These are phyloP conservation scores for Nidularia pulvinata DNA, from an alignment of 768 basidiomycete species.

Conservation along the genomic window DNA sequence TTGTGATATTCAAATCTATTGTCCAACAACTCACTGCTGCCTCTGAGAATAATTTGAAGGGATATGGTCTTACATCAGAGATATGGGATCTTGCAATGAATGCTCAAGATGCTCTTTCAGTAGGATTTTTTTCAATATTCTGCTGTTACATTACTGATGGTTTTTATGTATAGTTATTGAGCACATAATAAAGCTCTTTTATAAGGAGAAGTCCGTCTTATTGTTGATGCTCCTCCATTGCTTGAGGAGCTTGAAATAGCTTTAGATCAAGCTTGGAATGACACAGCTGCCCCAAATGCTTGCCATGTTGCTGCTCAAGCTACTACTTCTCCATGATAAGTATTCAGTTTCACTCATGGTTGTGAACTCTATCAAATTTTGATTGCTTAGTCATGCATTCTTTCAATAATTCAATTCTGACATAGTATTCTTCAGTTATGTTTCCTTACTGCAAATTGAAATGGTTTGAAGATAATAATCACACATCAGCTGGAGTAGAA, in stretches of 20 bases:
- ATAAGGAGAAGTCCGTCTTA: constrained; percentile 10
- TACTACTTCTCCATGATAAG: background rate
- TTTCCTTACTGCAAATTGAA: constrained; percentile 14
- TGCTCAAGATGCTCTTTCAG: constrained; percentile 15
- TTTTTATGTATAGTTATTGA: constrained; percentile 13
- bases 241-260: constrained; percentile 9
- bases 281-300: background rate
- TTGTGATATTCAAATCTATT: constrained; percentile 11
- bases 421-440: constrained; percentile 15
- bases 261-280: constrained; percentile 6
- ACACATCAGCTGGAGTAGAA: background rate
- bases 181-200: constrained; percentile 16
- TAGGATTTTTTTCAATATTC: background rate
- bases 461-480: constrained; percentile 9
- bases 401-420: background rate
- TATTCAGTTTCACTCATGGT: background rate
- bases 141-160: background rate
- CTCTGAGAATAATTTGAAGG: constrained; percentile 4
- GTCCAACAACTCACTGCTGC: constrained; percentile 12
- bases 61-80: constrained; percentile 9
- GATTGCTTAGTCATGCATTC: background rate
- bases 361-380: background rate
- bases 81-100: no score
- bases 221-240: constrained; percentile 14
- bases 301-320: background rate